Evolutionary conservation across 805 yeast genomes (phyloP), one percentile per base, ranked within the genome.

Genomic region (Wickerhamomyces silvicola): DNA sequence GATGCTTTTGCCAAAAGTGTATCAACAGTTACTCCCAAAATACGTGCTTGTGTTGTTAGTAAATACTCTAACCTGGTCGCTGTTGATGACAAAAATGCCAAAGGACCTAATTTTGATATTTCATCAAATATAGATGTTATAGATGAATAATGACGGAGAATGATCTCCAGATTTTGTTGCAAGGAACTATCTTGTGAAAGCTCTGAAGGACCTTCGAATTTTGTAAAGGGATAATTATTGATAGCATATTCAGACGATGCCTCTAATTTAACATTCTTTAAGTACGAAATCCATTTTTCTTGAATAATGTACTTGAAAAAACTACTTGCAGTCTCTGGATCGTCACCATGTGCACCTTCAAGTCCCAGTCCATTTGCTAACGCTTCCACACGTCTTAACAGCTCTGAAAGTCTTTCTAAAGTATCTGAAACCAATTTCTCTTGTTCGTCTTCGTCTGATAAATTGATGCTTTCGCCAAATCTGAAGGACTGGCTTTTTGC

Each of bases 301-400:
- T 26, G 11, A 6, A 66, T 37, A 22, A 53, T 41, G 6, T 43
- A 41, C 7, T 36, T 37, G 39, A 36, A 61, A 32, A 67, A 62
- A 16, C 41, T 45, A 6, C 31, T 35, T 0, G 70, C 66, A 4
- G 66, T 52, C n/a, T 52, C 56, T 10, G 59, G 44, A 19, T 62
- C 57, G 25, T 57, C 59, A 3, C 64, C 66, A 43, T 58, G 59
- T 0, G 56, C 60, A 3, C 65, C 68, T 2, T 53, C 54, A 11
- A 54, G 38, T 1, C 43, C 50, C 18, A 64, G 22, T 3, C 40
- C 26, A 2, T 33, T 31, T 0, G 70, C 64, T 8, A 64, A 33
- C 2, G 37, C 29, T 20, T 50, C 58, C 21, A 60, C 66, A 19
- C 43, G 30, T 6, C 19, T 21, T 12, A 60, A 38, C 7, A 49